These are phyloP conservation scores for Handroanthus guayacan DNA, from an alignment of 257 asterid genomes.

Conservation along the genomic window DNA sequence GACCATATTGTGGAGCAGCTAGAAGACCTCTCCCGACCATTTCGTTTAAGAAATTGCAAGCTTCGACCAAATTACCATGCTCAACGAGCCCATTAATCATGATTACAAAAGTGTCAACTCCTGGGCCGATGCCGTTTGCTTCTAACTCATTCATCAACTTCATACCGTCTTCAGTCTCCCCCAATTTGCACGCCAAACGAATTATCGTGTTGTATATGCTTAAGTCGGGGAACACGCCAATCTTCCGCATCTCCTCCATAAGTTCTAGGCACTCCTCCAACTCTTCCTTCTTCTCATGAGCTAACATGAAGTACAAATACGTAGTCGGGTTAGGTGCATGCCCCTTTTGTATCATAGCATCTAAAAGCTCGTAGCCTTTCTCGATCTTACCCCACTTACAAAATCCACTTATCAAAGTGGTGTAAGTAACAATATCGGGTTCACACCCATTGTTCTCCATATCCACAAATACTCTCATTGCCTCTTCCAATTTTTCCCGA, in stretches of 20 bases:
- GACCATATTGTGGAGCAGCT: conserved; percentile 83
- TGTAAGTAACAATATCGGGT: conserved; percentile 78
- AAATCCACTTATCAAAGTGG: conserved; percentile 88
- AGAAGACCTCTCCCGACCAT: conserved; percentile 86
- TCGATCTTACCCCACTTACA: conserved; percentile 79
- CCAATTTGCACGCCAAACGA: conserved; percentile 79
- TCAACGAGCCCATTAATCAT: conserved; percentile 73
- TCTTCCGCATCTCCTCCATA: conserved; percentile 71
- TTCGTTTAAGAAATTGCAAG: conserved; percentile 82
- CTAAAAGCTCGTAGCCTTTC: conserved; percentile 71
- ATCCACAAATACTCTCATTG: conserved; percentile 63
- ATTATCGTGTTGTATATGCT: conserved; percentile 63
- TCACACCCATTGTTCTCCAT: conserved; percentile 77
- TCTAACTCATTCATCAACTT: conserved; percentile 72
- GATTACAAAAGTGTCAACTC: conserved; percentile 74
- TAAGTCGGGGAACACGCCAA: conserved; percentile 63
- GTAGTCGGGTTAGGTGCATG: conserved; percentile 69
- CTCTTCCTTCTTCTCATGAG: conserved; percentile 90
- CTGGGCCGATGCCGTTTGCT: conserved; percentile 69
- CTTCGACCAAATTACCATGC: conserved; percentile 68
- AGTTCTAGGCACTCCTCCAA: conserved; percentile 84
- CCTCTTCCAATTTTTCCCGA: conserved; percentile 82
- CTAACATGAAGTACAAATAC: conserved; percentile 77
- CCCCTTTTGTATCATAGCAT: conserved; percentile 73
- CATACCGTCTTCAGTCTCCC: conserved; percentile 67